Conservation (phyloP, 768 basidiomycete species). For the Cyclocybe aegerita region DNA sequence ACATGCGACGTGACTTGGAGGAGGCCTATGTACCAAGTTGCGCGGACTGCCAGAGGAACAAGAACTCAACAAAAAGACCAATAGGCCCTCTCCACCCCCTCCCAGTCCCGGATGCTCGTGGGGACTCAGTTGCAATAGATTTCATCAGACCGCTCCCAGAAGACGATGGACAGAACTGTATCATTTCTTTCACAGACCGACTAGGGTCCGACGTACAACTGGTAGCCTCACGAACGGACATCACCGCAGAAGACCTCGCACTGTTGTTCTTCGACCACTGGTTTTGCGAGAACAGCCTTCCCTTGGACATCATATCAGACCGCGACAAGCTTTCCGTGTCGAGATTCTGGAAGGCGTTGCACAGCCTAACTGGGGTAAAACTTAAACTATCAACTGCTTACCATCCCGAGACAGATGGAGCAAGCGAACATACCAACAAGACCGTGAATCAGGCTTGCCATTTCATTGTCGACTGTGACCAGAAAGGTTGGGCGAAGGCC, state of each 20-base stretch:
- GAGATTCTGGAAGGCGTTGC: not conserved
- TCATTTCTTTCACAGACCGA: not conserved
- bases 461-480: slow-evolving; percentile 25
- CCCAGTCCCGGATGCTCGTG: not conserved
- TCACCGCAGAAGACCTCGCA: not conserved
- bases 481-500: slow-evolving; percentile 25
- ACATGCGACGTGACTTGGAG: not conserved
- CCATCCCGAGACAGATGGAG: slow-evolving; percentile 35
- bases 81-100: not conserved
- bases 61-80: too few relatives aligned
- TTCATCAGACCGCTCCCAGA: not conserved
- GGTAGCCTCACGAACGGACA: not conserved
- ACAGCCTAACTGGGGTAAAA: not conserved
- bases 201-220: not conserved
- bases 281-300: not conserved
- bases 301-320: not conserved
- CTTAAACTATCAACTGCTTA: slow-evolving; percentile 18
- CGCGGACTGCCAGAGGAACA: too few relatives aligned
- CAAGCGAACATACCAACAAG: slow-evolving; percentile 28
- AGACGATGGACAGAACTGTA: not conserved
- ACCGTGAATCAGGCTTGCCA: slow-evolving; percentile 25
- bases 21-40: not conserved
- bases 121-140: slow-evolving; percentile 3
- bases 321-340: not conserved
- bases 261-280: not conserved